Evolutionary conservation across 1,139 yeast species (phyloP), one percentile per base, ranked within the genome.

Genomic region (Candida tetrigidarum): DNA sequence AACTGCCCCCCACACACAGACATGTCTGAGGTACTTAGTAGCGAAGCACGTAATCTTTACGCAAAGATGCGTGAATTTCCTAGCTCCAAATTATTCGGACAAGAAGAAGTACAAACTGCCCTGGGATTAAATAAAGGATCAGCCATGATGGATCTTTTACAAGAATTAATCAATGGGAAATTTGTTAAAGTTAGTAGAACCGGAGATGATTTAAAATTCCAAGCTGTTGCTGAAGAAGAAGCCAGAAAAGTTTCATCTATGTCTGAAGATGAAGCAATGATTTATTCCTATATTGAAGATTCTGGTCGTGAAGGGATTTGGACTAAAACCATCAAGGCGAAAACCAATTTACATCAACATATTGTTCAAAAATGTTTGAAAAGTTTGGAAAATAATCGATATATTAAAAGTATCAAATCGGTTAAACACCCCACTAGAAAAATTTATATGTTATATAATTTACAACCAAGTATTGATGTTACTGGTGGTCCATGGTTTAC

Each of bases 401-500:
- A 83, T 62, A 91, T 95, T 64, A 95, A 93, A 62, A 80, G 90
- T 47, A 91, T 93, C 61, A 93, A 93, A 63, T 83, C 91, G 12
- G 99, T 95, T 20, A 93, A 91, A 62, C 87, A 83, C 62, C 98
- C 98, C n/a, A 93, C 98, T 3, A 78, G 99, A 54, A 95, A 93
- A 63, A 93, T 93, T 35, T 95, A 91, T 67, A 93, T 93, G 98
- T 75, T 95, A 49, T 92, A 91, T 62, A 86, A 90, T 58, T 69
- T 95, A 55, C 96, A 90, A 62, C 99, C 99, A 7, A 86, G 96
- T 4, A 83, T 89, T 29, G 98, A 92, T 56, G 95, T 93, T 36
- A 93, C 99, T 0, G 99, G 99, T 50, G 99, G 99, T 1, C 99
- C 99, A 2, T 93, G 99, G 99, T 95, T 92, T 64, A 91, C 98